These are phyloP conservation scores for Macrocystidia cucumis DNA, from an alignment of 1,284 basidiomycete species.

Conservation along the genomic window DNA sequence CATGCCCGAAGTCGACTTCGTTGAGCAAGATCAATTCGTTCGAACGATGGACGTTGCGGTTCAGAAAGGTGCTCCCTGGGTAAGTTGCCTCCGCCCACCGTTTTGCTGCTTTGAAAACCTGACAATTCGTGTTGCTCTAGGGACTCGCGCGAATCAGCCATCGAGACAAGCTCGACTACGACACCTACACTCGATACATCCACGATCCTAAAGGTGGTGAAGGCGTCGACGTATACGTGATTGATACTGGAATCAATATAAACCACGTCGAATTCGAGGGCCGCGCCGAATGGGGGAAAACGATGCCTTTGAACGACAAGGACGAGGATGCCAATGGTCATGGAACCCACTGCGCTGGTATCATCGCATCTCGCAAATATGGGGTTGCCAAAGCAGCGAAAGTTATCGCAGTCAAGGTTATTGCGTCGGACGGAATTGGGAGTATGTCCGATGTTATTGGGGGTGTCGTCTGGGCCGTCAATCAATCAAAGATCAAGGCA, in stretches of 20 bases:
- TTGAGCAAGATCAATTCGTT: conserved; percentile 92
- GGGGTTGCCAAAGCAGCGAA: conserved; percentile 95
- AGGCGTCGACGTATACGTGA: conserved; percentile 85
- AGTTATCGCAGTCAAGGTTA: conserved; percentile 95
- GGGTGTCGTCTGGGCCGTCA: conserved; percentile 83
- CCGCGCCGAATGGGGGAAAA: conserved; percentile 79
- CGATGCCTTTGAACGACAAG: conserved; percentile 70
- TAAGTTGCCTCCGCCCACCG: conserved; percentile 28
- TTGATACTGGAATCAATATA: conserved; percentile 88
- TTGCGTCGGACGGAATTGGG: conserved; percentile 91
- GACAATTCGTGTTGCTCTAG: conserved; percentile 29
- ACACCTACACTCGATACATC: conserved; percentile 85
- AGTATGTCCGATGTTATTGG: conserved; percentile 91
- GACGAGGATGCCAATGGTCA: conserved; percentile 74
- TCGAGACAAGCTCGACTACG: conserved; percentile 68
- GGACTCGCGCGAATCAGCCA: conserved; percentile 96
- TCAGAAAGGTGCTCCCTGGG: conserved; percentile 89
- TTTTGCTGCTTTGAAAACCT: conserved; percentile 2
- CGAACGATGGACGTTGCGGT: conserved; percentile 60
- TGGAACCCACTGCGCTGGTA: conserved; percentile 81
- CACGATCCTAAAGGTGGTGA: conserved; percentile 75
- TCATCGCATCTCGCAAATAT: conserved; percentile 72
- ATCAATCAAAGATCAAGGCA: conserved; percentile 50
- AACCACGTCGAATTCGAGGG: conserved; percentile 85
- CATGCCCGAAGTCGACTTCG: conserved; percentile 87